Evolutionary conservation across 2,329 filamentous ascomycete species (phyloP), one percentile per base, ranked within the genome.

Genomic region (Botrytis fabae): DNA sequence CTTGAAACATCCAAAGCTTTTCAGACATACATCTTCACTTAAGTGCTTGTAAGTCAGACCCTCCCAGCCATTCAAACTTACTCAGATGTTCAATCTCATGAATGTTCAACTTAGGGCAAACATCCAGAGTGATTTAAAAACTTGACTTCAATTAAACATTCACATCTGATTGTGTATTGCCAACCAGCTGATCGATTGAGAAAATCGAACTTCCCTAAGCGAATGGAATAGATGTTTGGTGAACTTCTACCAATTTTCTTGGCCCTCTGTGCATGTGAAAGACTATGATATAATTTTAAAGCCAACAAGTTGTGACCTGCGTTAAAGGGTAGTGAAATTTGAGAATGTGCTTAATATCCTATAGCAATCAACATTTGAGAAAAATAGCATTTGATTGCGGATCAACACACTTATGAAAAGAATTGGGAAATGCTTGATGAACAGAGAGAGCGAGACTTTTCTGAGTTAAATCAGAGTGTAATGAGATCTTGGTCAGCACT

Each of bases 251-350:
- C 0, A 28, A 9, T 18, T 1, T 4, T 28, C 51, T 28, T 18
- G n/a, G 7, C 6, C 18, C 51, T 46, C 44, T 54, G 2, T 18
- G 1, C 7, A 8, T 18, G 5, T 51, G 48, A 51, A 0, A 51
- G 16, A n/a, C 7, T 7, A 51, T n/a, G 2, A 51, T 51, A 7
- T 1, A 3, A 0, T 4, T 16, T 51, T 16, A 12, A 51, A n/a
- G 48, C 48, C 25, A 51, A 14, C 5, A 14, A 51, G 2, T 51
- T 16, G 6, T 7, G n/a, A 2, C 2, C 22, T 51, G 10, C 48
- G 10, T 10, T 12, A 6, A 0, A 5, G 1, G 22, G 10, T 6
- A 51, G 10, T n/a, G 2, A 6, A n/a, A 10, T 51, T n/a, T n/a
- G 22, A n/a, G 48, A 12, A 51, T 51, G 4, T 51, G 48, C 48